These are phyloP conservation scores for Eucalyptus albens DNA, from an alignment of 345 rosid genomes.

Conservation along the genomic window DNA sequence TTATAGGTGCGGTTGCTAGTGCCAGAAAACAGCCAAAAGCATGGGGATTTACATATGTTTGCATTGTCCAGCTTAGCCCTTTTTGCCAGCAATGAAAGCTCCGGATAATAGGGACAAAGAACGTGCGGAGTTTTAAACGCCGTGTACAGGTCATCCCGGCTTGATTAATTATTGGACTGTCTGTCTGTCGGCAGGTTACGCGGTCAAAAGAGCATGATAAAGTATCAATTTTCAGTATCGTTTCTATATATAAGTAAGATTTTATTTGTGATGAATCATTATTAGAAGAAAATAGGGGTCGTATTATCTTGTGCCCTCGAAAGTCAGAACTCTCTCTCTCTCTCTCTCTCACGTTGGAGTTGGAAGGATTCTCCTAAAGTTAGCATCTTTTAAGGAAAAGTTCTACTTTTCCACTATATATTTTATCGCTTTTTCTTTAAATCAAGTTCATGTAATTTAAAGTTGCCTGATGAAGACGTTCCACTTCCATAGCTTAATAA, in stretches of 20 bases:
- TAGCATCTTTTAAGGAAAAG: neutral
- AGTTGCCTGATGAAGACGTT: neutral
- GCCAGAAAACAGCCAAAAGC: neutral
- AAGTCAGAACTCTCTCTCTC: neutral
- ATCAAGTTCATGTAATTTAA: neutral
- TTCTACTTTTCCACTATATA: neutral
- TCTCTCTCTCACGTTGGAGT: neutral
- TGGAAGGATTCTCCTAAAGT: neutral
- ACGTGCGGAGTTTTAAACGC: neutral
- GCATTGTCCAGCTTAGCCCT: neutral
- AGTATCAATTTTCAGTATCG: neutral
- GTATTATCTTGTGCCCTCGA: neutral
- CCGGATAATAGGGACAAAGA: neutral
- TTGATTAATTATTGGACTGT: neutral
- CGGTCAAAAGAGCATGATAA: neutral
- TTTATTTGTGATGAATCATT: neutral
- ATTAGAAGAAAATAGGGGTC: neutral
- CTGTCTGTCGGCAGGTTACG: neutral
- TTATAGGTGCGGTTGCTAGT: neutral
- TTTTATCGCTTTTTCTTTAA: neutral
- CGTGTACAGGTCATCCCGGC: neutral
- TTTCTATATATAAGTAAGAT: neutral
- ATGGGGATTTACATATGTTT: neutral
- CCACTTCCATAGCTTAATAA: neutral
- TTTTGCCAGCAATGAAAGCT: neutral